A percentile compares a stretch with the other conserved stretches of the same genome.
These are phyloP conservation scores for Magnusiomyces sp. DNA, from an alignment of 1,139 yeast genomes.

Conservation along the genomic window DNA sequence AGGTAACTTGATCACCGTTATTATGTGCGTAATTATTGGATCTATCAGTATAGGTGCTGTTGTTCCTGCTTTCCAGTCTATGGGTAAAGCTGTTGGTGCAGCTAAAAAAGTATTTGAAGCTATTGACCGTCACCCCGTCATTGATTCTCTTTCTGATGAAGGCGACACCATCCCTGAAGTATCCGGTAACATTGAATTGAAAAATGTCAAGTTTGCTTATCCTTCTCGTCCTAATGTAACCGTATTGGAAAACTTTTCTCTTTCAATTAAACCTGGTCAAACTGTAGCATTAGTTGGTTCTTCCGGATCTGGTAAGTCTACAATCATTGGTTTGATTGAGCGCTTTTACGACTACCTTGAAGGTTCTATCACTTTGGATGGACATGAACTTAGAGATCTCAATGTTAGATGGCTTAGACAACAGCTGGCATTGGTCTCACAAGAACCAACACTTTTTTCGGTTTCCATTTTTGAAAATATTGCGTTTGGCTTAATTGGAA, in stretches of 20 bases:
- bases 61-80: conserved; percentile 35
- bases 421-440: conserved; percentile 77
- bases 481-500: conserved; percentile 56
- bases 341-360: conserved; percentile 56
- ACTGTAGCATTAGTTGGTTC: conserved; percentile 88
- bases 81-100: conserved; percentile 36
- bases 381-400: conserved; percentile 50
- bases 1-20: conserved; percentile 31
- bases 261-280: conserved; percentile 58
- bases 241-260: conserved; percentile 56
- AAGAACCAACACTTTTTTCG: conserved; percentile 75
- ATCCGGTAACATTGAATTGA: conserved; percentile 50
- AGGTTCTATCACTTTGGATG: conserved; percentile 63
- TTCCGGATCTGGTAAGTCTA: conserved; percentile 88
- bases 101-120: conserved; percentile 36
- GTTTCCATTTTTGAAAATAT: conserved; percentile 76
- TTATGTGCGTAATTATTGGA: conserved; percentile 37
- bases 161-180: conserved; percentile 32
- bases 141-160: conserved; percentile 28
- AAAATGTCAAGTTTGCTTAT: conserved; percentile 61
- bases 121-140: conserved; percentile 34
- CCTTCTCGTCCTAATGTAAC: conserved; percentile 80
- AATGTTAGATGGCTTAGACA: conserved; percentile 67
- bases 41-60: conserved; percentile 36
- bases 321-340: conserved; percentile 64